Percentiles rank a stretch among this genome's conserved stretches.
These are phyloP conservation scores for Ceratocystis colombiana DNA, from an alignment of 2,329 filamentous ascomycete species.

Conservation along the genomic window DNA sequence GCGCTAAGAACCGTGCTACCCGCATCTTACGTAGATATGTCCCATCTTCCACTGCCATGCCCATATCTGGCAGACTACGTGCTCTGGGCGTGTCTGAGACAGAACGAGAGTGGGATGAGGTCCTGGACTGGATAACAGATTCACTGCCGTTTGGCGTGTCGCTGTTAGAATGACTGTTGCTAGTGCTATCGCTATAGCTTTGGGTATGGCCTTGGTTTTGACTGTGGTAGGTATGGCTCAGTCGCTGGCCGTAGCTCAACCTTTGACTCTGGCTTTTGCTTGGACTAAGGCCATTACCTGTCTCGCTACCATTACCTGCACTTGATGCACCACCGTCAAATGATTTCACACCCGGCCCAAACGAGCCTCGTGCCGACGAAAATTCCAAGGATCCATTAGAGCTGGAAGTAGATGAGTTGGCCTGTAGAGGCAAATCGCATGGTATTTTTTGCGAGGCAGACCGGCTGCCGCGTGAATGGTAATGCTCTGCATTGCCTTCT, in stretches of 20 bases:
- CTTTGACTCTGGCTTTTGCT: constrained; percentile 6
- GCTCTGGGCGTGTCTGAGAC: background rate
- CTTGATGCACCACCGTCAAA: constrained; percentile 5
- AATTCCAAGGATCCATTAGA: constrained; percentile 5
- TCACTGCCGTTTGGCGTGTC: background rate
- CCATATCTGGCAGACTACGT: constrained; percentile 16
- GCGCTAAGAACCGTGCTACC: constrained; percentile 18
- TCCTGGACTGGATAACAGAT: background rate
- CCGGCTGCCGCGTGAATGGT: background rate
- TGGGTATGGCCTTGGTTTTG: background rate
- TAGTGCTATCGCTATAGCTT: background rate
- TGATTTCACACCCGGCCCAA: background rate
- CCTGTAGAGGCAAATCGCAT: constrained; percentile 17
- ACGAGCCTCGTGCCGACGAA: constrained; percentile 4
- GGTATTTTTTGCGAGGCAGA: constrained; percentile 11
- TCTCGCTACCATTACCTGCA: background rate
- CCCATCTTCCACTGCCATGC: constrained; percentile 13
- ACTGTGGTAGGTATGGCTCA: background rate
- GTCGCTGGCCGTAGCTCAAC: background rate
- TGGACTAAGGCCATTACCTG: background rate
- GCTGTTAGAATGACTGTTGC: background rate
- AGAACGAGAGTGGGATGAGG: background rate
- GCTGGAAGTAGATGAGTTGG: background rate
- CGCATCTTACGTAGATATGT: constrained; percentile 17
- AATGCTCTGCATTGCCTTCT: background rate